phyloP scores from a whole-genome alignment of 139 green algal genomes.

The Desmodesmus armatus region DNA sequence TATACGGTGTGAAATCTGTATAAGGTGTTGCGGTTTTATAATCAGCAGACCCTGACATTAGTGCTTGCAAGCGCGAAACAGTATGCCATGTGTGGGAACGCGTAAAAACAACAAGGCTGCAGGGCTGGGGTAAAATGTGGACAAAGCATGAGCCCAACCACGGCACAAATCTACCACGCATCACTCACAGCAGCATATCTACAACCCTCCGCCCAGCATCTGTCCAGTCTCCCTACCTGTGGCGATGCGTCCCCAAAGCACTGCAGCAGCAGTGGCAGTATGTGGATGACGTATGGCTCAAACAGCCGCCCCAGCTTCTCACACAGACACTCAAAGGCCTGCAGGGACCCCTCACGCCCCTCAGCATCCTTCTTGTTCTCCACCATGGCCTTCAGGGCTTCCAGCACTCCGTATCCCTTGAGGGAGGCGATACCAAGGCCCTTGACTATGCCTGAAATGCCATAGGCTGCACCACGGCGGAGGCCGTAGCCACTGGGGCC shows the following conservation, averaged over 20 bases:
- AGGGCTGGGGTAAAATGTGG: no score
- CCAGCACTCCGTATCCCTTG: conserved; percentile 91
- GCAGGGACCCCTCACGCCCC: conserved; percentile 85
- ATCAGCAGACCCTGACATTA: background rate
- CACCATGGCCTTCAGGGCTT: conserved; percentile 83
- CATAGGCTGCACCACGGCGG: conserved; percentile 89
- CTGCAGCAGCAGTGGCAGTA: conserved; percentile 93
- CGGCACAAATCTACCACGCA: no score
- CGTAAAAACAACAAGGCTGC: no score
- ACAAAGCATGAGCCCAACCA: background rate
- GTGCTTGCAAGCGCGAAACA: no score
- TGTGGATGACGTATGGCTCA: conserved; percentile 98
- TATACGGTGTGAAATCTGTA: conserved; percentile 14
- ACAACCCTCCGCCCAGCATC: no score
- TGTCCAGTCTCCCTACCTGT: no score
- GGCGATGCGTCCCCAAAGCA: conserved; percentile 88
- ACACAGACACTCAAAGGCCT: conserved; percentile 94
- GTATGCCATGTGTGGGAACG: no score
- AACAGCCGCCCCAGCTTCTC: conserved; percentile 96
- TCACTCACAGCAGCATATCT: no score
- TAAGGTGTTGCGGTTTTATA: background rate
- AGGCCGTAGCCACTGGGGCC: conserved; percentile 1
- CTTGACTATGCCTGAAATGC: conserved; percentile 93
- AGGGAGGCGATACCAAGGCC: conserved; percentile 90
- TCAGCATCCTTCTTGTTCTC: conserved; percentile 76